Evolutionary conservation across 1,284 basidiomycete genomes (phyloP).

Genomic region (Pascua sp.): DNA sequence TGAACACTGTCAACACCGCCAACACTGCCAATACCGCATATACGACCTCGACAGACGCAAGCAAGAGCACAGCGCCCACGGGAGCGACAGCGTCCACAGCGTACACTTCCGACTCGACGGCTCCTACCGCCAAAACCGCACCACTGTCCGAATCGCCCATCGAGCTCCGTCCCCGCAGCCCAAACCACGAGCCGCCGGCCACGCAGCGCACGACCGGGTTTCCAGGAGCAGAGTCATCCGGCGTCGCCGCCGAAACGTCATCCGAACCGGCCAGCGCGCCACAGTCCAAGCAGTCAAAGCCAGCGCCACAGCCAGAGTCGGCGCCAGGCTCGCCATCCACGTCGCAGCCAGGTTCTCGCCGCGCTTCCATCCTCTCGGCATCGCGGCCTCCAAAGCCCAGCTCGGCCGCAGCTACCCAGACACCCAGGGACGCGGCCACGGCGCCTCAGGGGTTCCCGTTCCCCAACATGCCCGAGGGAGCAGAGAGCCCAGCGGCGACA

Average conservation of each 20-base stretch:
- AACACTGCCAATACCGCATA: too few species aligned
- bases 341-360: not conserved
- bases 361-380: not conserved
- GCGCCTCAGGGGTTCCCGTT: constrained; percentile 7
- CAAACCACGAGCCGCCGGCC: constrained; percentile 5
- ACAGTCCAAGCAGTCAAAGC: not conserved
- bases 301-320: not conserved
- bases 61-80: too few species aligned
- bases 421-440: too few species aligned
- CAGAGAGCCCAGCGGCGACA: not conserved
- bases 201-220: constrained; percentile 12
- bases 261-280: too few species aligned
- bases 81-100: too few species aligned
- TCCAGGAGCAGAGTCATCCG: constrained; percentile 3
- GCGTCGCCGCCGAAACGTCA: not conserved
- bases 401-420: too few species aligned
- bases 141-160: not conserved
- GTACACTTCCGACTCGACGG: too few species aligned
- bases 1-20: too few species aligned
- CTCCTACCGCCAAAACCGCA: not conserved
- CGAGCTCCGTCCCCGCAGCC: not conserved
- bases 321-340: not conserved
- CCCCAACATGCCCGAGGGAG: constrained; percentile 4
- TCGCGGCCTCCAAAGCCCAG: not conserved
- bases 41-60: too few species aligned